Evolutionary conservation across 2,329 filamentous ascomycete genomes (phyloP), one percentile per base, ranked within the genome.

Genomic region (Calonectria honghensis): DNA sequence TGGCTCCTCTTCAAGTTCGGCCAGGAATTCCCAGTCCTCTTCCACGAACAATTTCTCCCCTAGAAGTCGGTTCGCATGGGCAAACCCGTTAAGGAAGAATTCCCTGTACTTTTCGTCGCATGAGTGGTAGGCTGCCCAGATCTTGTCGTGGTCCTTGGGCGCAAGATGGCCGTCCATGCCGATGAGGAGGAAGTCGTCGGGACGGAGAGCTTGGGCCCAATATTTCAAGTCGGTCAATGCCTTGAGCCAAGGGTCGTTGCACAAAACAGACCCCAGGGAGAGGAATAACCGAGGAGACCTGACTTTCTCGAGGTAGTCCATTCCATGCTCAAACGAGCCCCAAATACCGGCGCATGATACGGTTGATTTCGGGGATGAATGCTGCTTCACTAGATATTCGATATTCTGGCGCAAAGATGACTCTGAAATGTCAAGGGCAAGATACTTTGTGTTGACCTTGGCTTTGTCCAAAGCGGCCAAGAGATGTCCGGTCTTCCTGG

Each of bases 141-240:
- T 83, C 75, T 87, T 87, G 13, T 82, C 77, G n/a, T 76, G 74
- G 57, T 85, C 76, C 1, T 78, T 64, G 5, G 81, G 81, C 31
- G 83, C 77, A 37, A 84, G 76, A 70, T 87, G 86, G 0, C 81
- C 86, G 69, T 87, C 86, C 86, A 87, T 87, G 57, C 86, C 86
- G 32, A 85, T 83, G 10, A 87, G 79, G 29, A 87, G 78, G 31
- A 83, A 76, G 61, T 87, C 86, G 3, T 81, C 77, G 1, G 79
- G 75, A 5, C 84, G 84, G 68, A 87, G 79, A 31, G 81, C 75
- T n/a, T 77, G 74, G 13, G 81, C 85, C 86, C 86, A 87, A 54
- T 77, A 79, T 73, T 82, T 83, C 32, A 87, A 79, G 52, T 85
- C 81, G 5, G 75, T 70, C 35, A 86, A 71, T 2, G 85, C 86